Evolutionary conservation across 805 yeast species (phyloP).

Genomic region (Hanseniaspora nectarophila): DNA sequence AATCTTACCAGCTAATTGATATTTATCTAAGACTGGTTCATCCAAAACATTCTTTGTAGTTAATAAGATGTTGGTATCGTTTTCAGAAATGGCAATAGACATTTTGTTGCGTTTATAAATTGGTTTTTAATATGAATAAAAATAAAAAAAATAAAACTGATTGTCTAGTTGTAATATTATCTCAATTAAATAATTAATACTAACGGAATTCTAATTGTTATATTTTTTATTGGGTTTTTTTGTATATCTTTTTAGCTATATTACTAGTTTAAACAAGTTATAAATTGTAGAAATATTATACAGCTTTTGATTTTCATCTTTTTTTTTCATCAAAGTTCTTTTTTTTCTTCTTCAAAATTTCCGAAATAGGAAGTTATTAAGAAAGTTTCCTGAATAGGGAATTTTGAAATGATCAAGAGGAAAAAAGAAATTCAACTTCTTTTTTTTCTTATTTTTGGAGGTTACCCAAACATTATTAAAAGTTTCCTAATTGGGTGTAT

Average conservation of each 20-base stretch:
- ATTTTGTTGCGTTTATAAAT: conserved; percentile 25
- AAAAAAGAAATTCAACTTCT: background rate
- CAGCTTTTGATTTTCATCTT: background rate
- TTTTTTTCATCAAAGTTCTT: background rate
- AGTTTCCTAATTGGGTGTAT: background rate
- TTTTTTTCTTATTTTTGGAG: too few species aligned
- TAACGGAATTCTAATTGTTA: background rate
- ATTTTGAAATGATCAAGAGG: background rate
- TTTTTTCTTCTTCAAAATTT: background rate
- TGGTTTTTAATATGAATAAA: background rate
- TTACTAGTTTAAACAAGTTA: too few species aligned
- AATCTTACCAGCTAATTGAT: conserved; percentile 79
- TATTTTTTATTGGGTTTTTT: background rate
- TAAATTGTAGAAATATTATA: too few species aligned
- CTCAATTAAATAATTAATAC: background rate
- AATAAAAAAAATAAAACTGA: background rate
- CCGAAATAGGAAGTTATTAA: background rate
- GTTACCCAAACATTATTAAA: background rate
- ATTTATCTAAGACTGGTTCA: conserved; percentile 58
- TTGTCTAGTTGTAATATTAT: background rate
- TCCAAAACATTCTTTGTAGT: conserved; percentile 59
- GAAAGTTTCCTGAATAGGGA: background rate
- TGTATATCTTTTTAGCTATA: too few species aligned
- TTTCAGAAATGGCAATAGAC: conserved; percentile 67
- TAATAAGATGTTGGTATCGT: conserved; percentile 60